These are phyloP conservation scores for Macrophomina tecta DNA, from an alignment of 2,329 filamentous ascomycete genomes.

Conservation along the genomic window DNA sequence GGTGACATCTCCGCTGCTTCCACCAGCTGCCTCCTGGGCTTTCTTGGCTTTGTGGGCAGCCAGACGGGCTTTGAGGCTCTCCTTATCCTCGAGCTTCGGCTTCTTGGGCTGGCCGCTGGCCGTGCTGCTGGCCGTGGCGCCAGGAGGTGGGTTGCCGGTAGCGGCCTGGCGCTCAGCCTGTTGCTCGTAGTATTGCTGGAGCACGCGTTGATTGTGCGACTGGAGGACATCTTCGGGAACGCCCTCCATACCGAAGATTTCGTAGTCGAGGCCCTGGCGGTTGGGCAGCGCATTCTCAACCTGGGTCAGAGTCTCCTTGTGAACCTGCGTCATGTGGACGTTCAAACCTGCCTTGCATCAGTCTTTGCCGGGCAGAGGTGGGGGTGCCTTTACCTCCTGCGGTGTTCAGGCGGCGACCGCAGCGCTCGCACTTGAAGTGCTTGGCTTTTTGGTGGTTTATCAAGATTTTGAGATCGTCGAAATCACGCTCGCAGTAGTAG, in stretches of 20 bases:
- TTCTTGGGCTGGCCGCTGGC: constrained; percentile 61
- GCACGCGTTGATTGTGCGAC: constrained; percentile 84
- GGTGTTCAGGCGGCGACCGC: constrained; percentile 86
- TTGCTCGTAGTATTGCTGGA: constrained; percentile 82
- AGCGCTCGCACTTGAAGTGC: constrained; percentile 97
- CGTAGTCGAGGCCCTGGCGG: constrained; percentile 82
- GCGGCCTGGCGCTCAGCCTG: constrained; percentile 81
- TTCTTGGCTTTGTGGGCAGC: constrained; percentile 76
- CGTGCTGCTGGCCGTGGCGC: constrained; percentile 56
- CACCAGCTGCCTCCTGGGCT: constrained; percentile 60
- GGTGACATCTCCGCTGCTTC: constrained; percentile 57
- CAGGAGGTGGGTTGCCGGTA: constrained; percentile 81
- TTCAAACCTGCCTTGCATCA: constrained; percentile 70
- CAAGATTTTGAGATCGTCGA: constrained; percentile 94
- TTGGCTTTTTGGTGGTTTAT: constrained; percentile 99
- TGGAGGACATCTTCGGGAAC: constrained; percentile 85
- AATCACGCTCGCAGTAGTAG: constrained; percentile 99
- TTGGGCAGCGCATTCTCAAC: constrained; percentile 94
- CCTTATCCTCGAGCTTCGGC: constrained; percentile 69
- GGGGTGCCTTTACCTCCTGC: constrained; percentile 74
- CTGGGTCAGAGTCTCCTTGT: constrained; percentile 86
- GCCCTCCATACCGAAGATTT: constrained; percentile 99
- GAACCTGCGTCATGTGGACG: constrained; percentile 97
- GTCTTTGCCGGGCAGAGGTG: constrained; percentile 13
- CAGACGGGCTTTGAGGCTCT: constrained; percentile 80